phyloP scores from a whole-genome alignment of 2,329 filamentous ascomycete species.

The Talaromyces sp. region DNA sequence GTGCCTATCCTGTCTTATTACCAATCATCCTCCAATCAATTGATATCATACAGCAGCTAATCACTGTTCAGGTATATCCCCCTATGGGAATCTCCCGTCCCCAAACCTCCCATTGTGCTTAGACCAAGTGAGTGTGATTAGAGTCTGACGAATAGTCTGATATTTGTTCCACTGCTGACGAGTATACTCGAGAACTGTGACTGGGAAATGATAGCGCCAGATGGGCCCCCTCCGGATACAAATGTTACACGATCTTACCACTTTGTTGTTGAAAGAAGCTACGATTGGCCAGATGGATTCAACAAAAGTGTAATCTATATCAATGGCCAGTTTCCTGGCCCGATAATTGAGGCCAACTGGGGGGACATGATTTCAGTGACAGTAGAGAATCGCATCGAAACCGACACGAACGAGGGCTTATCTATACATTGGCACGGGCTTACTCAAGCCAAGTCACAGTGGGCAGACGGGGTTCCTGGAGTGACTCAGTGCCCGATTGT shows the following conservation, averaged over 20 bases:
- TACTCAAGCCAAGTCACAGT: conserved; percentile 27
- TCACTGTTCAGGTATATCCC: neutral
- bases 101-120: neutral
- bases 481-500: conserved; percentile 41
- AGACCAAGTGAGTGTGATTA: neutral
- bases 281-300: conserved; percentile 10
- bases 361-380: conserved; percentile 21
- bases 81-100: neutral
- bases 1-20: neutral
- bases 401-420: neutral
- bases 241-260: neutral
- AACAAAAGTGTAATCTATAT: conserved; percentile 19
- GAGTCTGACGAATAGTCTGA: too few species aligned
- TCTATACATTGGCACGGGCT: conserved; percentile 39
- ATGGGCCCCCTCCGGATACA: neutral
- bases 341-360: conserved; percentile 23
- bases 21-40: neutral
- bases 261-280: neutral
- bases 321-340: conserved; percentile 23
- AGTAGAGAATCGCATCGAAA: conserved; percentile 8
- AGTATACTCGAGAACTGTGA: neutral
- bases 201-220: neutral
- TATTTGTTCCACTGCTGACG: neutral
- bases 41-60: too few species aligned
- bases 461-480: conserved; percentile 40